Evolutionary conservation across 768 basidiomycete species (phyloP).

Genomic region (Strobilomyces echinocephalus): DNA sequence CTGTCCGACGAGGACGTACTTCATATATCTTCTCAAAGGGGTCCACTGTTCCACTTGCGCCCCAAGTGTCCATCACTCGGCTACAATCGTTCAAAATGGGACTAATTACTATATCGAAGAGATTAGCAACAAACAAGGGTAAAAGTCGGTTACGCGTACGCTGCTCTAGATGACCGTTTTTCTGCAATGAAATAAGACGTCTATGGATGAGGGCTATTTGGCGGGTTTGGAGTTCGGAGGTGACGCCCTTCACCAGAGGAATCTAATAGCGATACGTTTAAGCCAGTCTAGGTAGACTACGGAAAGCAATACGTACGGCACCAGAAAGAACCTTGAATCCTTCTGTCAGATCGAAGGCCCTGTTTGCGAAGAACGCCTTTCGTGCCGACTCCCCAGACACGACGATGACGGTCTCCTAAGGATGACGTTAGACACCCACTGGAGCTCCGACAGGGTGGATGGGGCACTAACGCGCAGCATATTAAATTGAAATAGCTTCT

Average conservation of each 20-base stretch:
- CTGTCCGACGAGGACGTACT: conserved; percentile 33
- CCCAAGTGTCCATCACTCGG: conserved; percentile 61
- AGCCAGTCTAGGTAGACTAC: conserved; percentile 13
- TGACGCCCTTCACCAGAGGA: conserved; percentile 71
- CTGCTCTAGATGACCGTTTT: conserved; percentile 52
- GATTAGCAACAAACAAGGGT: conserved; percentile 6
- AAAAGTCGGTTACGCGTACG: conserved; percentile 39
- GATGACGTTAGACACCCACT: conserved; percentile 16
- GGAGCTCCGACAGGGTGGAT: conserved; percentile 5
- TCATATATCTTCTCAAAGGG: conserved; percentile 70
- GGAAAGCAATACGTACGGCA: conserved; percentile 46
- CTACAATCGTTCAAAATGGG: conserved; percentile 61
- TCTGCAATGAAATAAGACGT: conserved; percentile 61
- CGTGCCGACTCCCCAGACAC: conserved; percentile 71
- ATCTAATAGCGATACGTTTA: conserved; percentile 42
- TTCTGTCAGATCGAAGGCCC: conserved; percentile 70
- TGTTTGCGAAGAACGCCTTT: conserved; percentile 63
- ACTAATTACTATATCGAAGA: conserved; percentile 51
- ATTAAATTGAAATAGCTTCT: conserved; percentile 64
- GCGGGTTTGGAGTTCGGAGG: conserved; percentile 60
- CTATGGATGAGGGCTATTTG: conserved; percentile 66
- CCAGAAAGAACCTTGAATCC: conserved; percentile 78
- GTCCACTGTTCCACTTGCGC: conserved; percentile 57
- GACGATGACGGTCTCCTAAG: conserved; percentile 69
- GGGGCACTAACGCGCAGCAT: conserved; percentile 53